Evolutionary conservation across 306 rosid genomes (phyloP), one percentile per base, ranked within the genome.

Genomic region (Quercus aquifolioides): DNA sequence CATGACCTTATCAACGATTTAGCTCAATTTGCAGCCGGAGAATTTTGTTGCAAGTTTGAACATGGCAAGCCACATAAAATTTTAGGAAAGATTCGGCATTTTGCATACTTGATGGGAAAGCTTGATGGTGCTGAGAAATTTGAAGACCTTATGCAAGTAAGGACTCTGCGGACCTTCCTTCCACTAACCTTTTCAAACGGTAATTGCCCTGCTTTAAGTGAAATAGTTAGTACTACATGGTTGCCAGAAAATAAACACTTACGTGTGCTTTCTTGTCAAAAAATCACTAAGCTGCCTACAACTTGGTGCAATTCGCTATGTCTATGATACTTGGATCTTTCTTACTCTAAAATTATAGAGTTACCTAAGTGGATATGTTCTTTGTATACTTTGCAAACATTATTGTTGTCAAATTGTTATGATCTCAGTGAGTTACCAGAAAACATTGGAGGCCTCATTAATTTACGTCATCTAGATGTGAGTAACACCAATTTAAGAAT

Each of bases 1-100:
- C 84, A 84, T 55, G 84, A 84, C 31, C 77, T 84, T 9, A 21
- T 84, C 3, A 71, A 76, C 30, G 74, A 79, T 56, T 31, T 84
- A 13, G 84, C 77, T 2, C n/a, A 15, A 15, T 74, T 2, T 8
- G 23, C 76, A 71, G 74, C 64, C 1, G 64, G 73, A 69, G 67
- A 65, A 4, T 69, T 78, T 52, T 81, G 55, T 46, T 20, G 4
- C 5, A 12, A 28, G 52, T n/a, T 17, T 1, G 56, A 80, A 18
- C 55, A 51, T 35, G 46, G 7, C 15, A 23, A 54, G 9, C 17
- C 17, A 10, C 51, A 26, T 15, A 12, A 1, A 4, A 71, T 69
- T 38, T 19, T 5, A 11, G 1, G 7, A 0, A 83, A 55, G 31
- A 14, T 59, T 0, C 75, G 77, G 3, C 82, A 82, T 35, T 19